These are phyloP conservation scores for Setaria viridis DNA, from an alignment of 202 grass and related monocot genomes.

Conservation along the genomic window DNA sequence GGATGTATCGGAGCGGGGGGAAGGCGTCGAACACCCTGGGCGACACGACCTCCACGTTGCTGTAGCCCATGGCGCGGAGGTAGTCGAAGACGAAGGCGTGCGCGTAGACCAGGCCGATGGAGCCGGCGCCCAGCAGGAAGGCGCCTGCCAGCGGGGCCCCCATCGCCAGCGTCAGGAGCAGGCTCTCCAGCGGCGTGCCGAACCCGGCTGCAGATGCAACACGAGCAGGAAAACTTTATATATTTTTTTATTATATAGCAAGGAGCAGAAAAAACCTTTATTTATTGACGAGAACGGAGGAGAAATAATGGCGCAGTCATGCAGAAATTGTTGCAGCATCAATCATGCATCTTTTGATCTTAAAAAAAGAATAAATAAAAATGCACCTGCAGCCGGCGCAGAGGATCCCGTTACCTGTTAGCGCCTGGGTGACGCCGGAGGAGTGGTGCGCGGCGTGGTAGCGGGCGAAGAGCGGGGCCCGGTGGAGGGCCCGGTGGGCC, in stretches of 20 bases:
- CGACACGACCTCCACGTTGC: slow-evolving; percentile 82
- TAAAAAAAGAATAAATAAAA: no score
- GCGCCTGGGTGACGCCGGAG: slow-evolving; percentile 56
- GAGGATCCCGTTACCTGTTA: slow-evolving; percentile 57
- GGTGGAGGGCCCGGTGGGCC: slow-evolving; percentile 75
- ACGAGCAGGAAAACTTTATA: not conserved
- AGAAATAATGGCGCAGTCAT: not conserved
- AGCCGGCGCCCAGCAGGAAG: slow-evolving; percentile 61
- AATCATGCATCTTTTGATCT: no score
- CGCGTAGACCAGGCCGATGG: slow-evolving; percentile 64
- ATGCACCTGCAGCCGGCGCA: no score
- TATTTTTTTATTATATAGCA: no score
- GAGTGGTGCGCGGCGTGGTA: slow-evolving; percentile 75
- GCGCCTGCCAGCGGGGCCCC: slow-evolving; percentile 69
- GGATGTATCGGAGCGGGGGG: slow-evolving; percentile 69
- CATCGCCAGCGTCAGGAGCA: slow-evolving; percentile 59
- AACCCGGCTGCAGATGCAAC: slow-evolving; percentile 56
- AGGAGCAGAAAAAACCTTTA: no score
- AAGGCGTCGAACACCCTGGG: slow-evolving; percentile 55
- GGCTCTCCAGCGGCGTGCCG: slow-evolving; percentile 74
- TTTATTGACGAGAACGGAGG: not conserved
- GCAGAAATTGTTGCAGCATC: not conserved
- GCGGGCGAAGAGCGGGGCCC: slow-evolving; percentile 54
- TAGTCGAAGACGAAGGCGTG: slow-evolving; percentile 76
- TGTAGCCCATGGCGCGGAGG: slow-evolving; percentile 80